Base-by-base conservation (phyloP, 192 early-diverging fungal genomes). In the Gonapodya sp. region DNA sequence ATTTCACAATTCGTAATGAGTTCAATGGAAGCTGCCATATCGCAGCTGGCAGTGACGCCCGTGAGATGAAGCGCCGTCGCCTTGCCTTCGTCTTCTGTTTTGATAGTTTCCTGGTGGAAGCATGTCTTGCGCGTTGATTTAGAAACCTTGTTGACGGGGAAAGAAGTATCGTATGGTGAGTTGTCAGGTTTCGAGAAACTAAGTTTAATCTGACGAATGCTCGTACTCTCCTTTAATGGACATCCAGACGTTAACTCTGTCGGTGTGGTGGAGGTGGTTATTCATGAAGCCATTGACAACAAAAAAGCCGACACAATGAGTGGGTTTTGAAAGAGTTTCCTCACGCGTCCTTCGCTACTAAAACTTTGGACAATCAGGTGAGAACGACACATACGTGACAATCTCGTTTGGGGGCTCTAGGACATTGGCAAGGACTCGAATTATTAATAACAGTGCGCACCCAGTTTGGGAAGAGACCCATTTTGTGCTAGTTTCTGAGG, bases 131-230 rank as follows among this genome's bases (percentile, higher is more conserved):
- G 75, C 31, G 2, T 77, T 2, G 75, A 77, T 31, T 31, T 77
- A 2, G 75, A 77, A 34, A 77, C 75, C 31, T 33, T 77, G 8
- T 33, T 77, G 30, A 77, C 75, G 2, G 75, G 75, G 8, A 18
- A 77, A 34, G 75, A 77, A 34, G 75, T 77, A 14, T 32, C 30
- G 30, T 77, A 64, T 64, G 46, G 46, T 64, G 46, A 64, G 46
- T 64, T 64, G 8, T 24, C n/a, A n/a, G n/a, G n/a, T n/a, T n/a
- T n/a, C n/a, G n/a, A n/a, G n/a, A n/a, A n/a, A n/a, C n/a, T n/a
- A n/a, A n/a, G n/a, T n/a, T n/a, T n/a, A n/a, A n/a, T n/a, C n/a
- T n/a, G n/a, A n/a, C n/a, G n/a, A n/a, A n/a, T n/a, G n/a, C n/a
- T n/a, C n/a, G n/a, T n/a, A n/a, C n/a, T n/a, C n/a, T n/a, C n/a